Evolutionary conservation across 352 stramenopile genomes (phyloP).

Genomic region (Pythium volutum): DNA sequence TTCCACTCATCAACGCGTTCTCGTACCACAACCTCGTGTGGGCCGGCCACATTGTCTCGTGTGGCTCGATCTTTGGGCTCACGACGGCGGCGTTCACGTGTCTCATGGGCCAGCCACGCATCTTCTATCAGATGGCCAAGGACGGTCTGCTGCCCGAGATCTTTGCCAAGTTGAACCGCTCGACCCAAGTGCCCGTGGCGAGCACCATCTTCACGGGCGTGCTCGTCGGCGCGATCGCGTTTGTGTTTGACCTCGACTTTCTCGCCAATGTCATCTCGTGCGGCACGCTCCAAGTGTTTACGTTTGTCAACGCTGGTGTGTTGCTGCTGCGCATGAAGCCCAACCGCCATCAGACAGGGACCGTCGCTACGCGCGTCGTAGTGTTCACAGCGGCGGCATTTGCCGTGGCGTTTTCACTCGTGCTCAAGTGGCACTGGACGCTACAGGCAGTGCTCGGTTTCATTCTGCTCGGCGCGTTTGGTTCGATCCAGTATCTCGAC

Average conservation of each 20-base stretch:
- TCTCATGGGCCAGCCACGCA: constrained; percentile 90
- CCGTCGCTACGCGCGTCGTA: constrained; percentile 49
- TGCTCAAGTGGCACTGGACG: constrained; percentile 56
- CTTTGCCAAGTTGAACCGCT: constrained; percentile 57
- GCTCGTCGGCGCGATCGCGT: constrained; percentile 74
- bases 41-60: constrained; percentile 84
- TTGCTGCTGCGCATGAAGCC: constrained; percentile 74
- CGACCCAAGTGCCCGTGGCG: constrained; percentile 61
- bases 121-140: constrained; percentile 92
- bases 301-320: constrained; percentile 92
- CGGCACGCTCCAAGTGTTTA: constrained; percentile 90
- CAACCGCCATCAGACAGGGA: constrained; percentile 25
- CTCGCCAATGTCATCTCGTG: constrained; percentile 92
- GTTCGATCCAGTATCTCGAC: constrained; percentile 51
- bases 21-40: constrained; percentile 64
- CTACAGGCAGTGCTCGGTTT: constrained; percentile 36
- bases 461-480: constrained; percentile 39
- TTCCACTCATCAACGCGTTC: constrained; percentile 87
- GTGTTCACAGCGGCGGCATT: constrained; percentile 62
- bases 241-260: constrained; percentile 89
- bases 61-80: constrained; percentile 91
- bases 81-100: constrained; percentile 90
- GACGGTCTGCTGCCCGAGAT: constrained; percentile 70
- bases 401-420: constrained; percentile 60
- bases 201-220: constrained; percentile 90